Conservation (phyloP, 2,329 filamentous ascomycete species). For the Hymenoscyphus infarciens region DNA sequence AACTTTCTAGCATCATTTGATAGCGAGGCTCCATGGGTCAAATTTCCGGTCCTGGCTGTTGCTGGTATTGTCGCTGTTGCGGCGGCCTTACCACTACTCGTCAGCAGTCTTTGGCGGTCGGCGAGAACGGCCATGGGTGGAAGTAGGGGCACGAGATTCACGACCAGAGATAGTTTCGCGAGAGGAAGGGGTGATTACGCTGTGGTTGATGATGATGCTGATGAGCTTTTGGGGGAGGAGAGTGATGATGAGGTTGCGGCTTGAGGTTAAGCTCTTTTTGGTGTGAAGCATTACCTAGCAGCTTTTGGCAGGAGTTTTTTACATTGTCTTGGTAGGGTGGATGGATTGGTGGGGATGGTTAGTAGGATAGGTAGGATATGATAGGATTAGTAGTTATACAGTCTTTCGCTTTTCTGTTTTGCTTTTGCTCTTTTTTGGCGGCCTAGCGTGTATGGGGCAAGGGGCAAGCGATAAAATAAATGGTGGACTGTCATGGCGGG, state of each 20-base stretch:
- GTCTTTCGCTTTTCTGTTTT: slow-evolving; percentile 3
- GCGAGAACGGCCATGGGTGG: slow-evolving; percentile 50
- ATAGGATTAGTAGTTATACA: slow-evolving; percentile 3
- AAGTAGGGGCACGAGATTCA: slow-evolving; percentile 58
- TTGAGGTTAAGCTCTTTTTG: neutral
- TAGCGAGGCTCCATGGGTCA: slow-evolving; percentile 72
- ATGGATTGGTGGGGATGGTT: neutral
- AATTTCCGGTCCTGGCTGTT: slow-evolving; percentile 73
- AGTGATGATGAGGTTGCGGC: slow-evolving; percentile 79
- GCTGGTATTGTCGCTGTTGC: slow-evolving; percentile 60
- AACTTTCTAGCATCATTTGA: slow-evolving; percentile 48
- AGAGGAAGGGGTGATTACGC: slow-evolving; percentile 84
- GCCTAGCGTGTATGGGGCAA: no score
- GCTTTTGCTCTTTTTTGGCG: neutral
- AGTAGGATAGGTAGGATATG: neutral
- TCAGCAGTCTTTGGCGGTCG: slow-evolving; percentile 68
- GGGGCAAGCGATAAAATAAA: no score
- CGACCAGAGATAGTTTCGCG: slow-evolving; percentile 84
- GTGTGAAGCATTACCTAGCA: neutral
- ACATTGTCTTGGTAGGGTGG: neutral
- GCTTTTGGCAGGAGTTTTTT: neutral
- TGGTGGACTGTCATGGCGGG: neutral
- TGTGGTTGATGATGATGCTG: slow-evolving; percentile 87
- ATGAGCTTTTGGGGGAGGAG: slow-evolving; percentile 88
- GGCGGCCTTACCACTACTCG: slow-evolving; percentile 66